Base-by-base conservation (phyloP, 495 filamentous ascomycete genomes). In the Filosporella fistucella region DNA sequence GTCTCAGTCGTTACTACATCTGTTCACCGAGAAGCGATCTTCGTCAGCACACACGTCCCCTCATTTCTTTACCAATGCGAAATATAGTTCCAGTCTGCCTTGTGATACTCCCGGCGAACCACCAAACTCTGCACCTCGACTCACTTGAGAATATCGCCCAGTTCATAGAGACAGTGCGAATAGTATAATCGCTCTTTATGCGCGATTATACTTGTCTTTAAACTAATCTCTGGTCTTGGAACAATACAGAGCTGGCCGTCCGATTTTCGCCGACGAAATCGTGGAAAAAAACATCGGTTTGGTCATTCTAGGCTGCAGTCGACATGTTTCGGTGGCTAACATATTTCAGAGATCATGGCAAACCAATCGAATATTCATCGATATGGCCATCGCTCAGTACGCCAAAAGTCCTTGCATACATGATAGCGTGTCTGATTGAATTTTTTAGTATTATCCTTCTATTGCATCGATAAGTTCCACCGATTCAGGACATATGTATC, bases 361-460 rank as follows among this genome's bases (percentile, higher is more conserved):
- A 49, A 29, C 29, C 52, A 49, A 14, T 51, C 56, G 37, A 56
- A 37, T 45, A 45, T 41, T 43, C 22, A 40, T 41, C 50, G 51
- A 18, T 39, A 45, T 50, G 47, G 49, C 10, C 29, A 34, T 28
- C 49, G 45, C 14, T 42, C 43, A 39, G 56, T 55, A 59, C 24
- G 52, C 52, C 51, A 26, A 24, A 40, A 22, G 5, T 33, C 40
- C 42, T 28, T 18, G 21, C 26, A 41, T 43, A 7, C 29, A 21
- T 35, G 21, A 16, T 32, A 8, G 20, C 23, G 2, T 10, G 44
- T 58, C 51, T 54, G 47, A 58, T 47, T 14, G 17, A 28, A 26
- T 14, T 20, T 42, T 48, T 36, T 51, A 58, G 56, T 55, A 46
- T 29, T 55, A 59, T 29, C 47, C 49, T 22, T 24, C 45, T 45